phyloP scores from a whole-genome alignment of 331 rosid species.

The Rhamnella rubrinervis region DNA sequence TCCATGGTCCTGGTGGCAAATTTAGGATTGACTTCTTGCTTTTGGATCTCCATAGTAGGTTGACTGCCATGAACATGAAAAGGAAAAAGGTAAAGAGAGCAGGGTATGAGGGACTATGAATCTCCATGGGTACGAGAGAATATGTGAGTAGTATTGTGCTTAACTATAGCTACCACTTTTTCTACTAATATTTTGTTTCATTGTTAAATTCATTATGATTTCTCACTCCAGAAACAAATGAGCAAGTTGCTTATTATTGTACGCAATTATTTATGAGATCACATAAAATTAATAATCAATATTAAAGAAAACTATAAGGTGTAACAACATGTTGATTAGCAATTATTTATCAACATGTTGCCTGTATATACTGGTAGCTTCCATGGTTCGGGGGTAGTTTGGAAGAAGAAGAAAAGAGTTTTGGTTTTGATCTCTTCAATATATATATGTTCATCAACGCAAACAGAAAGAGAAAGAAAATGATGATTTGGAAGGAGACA shows the following conservation, averaged over 20 bases:
- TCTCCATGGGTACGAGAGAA: no score
- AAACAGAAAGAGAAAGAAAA: constrained; percentile 19
- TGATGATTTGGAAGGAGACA: no score
- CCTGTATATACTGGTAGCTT: constrained; percentile 1
- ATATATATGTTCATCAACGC: neutral
- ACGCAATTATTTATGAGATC: no score
- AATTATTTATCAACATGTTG: neutral
- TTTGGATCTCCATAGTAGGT: neutral
- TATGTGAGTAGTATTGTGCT: neutral
- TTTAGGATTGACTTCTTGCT: neutral
- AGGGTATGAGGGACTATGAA: no score
- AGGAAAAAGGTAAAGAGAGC: neutral
- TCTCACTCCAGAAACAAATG: no score
- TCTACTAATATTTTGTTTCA: no score
- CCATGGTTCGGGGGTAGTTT: constrained; percentile 6
- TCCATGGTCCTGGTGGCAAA: constrained; percentile 37
- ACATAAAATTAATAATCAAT: no score
- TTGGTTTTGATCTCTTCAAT: neutral
- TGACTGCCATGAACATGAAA: neutral
- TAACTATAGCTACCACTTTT: no score
- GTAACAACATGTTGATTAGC: neutral
- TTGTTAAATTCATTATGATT: no score
- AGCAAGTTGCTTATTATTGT: no score
- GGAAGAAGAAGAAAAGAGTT: neutral
- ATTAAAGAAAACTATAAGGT: neutral